Conservation (phyloP, 345 rosid genomes). For the Kernera saxatilis region DNA sequence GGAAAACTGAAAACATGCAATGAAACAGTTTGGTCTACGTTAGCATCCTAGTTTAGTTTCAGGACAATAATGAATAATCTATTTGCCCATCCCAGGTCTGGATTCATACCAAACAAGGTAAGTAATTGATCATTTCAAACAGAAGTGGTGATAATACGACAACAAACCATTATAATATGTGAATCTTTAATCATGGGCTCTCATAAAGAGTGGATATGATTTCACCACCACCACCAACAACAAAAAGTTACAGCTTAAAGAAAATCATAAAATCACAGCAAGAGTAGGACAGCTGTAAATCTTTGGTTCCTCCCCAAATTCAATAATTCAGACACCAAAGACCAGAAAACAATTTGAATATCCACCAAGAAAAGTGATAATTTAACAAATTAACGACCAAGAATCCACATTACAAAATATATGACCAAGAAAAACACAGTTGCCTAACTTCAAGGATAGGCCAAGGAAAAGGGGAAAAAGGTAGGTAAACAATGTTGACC, state of each 20-base stretch:
- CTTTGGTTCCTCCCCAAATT: background rate
- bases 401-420: conserved; percentile 7
- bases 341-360: conserved; percentile 2
- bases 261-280: background rate
- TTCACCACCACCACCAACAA: background rate
- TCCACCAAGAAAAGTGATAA: conserved; percentile 16
- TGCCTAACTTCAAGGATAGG: conserved; percentile 10
- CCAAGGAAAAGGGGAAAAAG: background rate
- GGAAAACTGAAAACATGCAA: background rate
- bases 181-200: background rate
- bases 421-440: conserved; percentile 18
- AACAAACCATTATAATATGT: background rate
- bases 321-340: conserved; percentile 11
- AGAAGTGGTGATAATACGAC: background rate
- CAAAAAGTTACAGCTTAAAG: background rate
- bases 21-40: background rate
- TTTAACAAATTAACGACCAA: background rate
- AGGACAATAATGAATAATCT: conserved; percentile 12
- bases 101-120: conserved; percentile 15
- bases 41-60: conserved; percentile 18
- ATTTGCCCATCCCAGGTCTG: conserved; percentile 16
- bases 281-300: background rate
- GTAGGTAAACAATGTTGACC: conserved; percentile 34
- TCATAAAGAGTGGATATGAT: background rate
- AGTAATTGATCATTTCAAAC: conserved; percentile 1